A percentile compares a stretch with the other conserved stretches of the same genome.
These are phyloP conservation scores for Penicillium paradoxum DNA, from an alignment of 495 filamentous ascomycete genomes.

Conservation along the genomic window DNA sequence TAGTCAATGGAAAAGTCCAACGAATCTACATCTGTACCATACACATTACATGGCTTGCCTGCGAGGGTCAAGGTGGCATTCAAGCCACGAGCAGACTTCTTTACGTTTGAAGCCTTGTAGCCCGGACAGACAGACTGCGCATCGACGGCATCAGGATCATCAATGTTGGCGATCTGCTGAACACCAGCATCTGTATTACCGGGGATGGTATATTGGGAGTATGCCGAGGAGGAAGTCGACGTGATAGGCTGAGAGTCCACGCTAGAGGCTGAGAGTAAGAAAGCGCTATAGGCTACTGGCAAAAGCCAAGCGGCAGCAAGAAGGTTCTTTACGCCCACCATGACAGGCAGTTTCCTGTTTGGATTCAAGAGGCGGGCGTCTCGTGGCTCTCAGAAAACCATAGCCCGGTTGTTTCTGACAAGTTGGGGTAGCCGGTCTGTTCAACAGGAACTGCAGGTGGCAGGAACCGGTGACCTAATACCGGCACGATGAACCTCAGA, in stretches of 20 bases:
- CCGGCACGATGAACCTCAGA: conserved; percentile 1
- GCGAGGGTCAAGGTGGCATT: conserved; percentile 51
- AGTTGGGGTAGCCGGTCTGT: too few relatives aligned
- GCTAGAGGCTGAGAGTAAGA: conserved; percentile 11
- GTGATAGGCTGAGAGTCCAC: conserved; percentile 1
- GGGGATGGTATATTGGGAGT: conserved; percentile 52
- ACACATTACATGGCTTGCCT: conserved; percentile 55
- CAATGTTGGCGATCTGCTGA: conserved; percentile 60
- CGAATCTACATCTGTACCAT: conserved; percentile 57
- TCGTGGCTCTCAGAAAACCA: neutral
- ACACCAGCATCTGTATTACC: conserved; percentile 51
- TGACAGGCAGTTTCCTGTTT: conserved; percentile 6
- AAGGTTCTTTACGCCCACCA: conserved; percentile 29
- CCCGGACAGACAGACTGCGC: conserved; percentile 65
- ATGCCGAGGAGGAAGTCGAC: neutral
- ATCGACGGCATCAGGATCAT: conserved; percentile 66
- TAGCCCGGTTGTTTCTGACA: conserved; percentile 9
- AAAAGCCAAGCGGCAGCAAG: conserved; percentile 26
- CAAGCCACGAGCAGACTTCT: conserved; percentile 42
- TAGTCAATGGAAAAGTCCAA: conserved; percentile 53
- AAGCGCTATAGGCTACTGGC: conserved; percentile 26
- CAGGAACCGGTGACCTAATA: conserved; percentile 7
- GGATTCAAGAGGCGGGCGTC: neutral
- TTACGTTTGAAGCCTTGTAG: conserved; percentile 52
- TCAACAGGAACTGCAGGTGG: neutral